Evolutionary conservation across 78 protist genomes (phyloP).

Genomic region (Polysphondylium violaceum): DNA sequence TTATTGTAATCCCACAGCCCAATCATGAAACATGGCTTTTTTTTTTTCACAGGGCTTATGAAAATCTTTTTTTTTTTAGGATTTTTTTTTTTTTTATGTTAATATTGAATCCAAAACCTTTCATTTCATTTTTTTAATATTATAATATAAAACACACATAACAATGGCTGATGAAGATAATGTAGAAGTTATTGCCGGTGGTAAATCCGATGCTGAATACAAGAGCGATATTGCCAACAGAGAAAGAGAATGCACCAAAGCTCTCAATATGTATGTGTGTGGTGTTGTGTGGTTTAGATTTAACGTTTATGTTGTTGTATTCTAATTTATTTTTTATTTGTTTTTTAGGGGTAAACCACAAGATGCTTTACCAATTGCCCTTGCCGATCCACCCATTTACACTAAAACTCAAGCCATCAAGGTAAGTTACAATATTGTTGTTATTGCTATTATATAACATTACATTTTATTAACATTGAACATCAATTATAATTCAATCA

Average conservation of each 20-base stretch:
- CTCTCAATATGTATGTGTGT: constrained; percentile 48
- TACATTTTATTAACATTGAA: not conserved
- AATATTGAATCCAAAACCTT: not conserved
- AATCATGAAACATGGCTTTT: not conserved
- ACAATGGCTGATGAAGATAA: constrained; percentile 61
- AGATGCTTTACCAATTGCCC: constrained; percentile 56
- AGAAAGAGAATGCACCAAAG: constrained; percentile 60
- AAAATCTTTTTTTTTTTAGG: not conserved
- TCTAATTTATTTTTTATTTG: not conserved
- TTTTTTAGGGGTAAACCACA: constrained; percentile 45
- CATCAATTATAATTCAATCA: not conserved
- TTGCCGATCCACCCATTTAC: constrained; percentile 69
- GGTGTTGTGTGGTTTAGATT: not conserved
- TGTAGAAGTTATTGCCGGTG: constrained; percentile 17
- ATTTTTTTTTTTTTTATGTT: constrained; percentile 5
- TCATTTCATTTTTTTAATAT: not conserved
- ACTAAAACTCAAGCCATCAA: constrained; percentile 63
- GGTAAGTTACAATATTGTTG: not conserved
- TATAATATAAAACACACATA: not conserved
- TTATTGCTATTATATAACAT: not conserved
- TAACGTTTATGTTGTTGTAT: not conserved
- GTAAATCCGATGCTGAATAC: constrained; percentile 79
- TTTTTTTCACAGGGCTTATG: not conserved
- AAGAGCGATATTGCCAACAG: constrained; percentile 43
- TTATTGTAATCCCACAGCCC: not conserved